Percentiles rank a stretch among this genome's conserved stretches.
Evolutionary conservation across 2,329 filamentous ascomycete genomes (phyloP).

Genomic region (Diaporthe vaccinii): DNA sequence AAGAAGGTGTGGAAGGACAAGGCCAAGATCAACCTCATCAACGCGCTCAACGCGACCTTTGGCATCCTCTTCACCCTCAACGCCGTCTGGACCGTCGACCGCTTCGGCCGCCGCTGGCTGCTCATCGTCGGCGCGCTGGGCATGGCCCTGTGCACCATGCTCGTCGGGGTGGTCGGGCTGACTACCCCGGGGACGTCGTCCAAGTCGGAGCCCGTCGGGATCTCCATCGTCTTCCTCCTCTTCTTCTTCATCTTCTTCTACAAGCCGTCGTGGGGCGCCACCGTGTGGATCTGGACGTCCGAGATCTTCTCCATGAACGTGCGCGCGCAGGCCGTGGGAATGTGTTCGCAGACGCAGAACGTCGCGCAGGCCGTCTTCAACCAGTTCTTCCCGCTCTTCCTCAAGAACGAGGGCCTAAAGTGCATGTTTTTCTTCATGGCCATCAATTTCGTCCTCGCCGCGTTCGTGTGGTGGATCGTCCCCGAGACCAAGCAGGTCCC

Average conservation of each 20-base stretch:
- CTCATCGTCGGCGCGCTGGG: conserved; percentile 77
- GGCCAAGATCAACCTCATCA: conserved; percentile 77
- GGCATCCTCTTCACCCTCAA: conserved; percentile 81
- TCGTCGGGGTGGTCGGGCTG: conserved; percentile 62
- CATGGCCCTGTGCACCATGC: conserved; percentile 79
- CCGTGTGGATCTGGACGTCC: conserved; percentile 77
- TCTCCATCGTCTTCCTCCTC: conserved; percentile 73
- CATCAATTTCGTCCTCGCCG: conserved; percentile 58
- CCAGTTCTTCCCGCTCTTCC: conserved; percentile 77
- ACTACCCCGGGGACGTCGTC: conserved; percentile 64
- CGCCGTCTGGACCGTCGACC: conserved; percentile 79
- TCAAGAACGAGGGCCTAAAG: conserved; percentile 62
- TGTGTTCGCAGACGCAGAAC: conserved; percentile 70
- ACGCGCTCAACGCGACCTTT: conserved; percentile 80
- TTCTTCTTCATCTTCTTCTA: conserved; percentile 75
- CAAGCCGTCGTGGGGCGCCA: conserved; percentile 76
- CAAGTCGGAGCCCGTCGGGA: conserved; percentile 71
- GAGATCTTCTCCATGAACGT: conserved; percentile 79
- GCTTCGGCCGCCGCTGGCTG: conserved; percentile 78
- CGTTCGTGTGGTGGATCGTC: conserved; percentile 61
- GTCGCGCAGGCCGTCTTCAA: conserved; percentile 73
- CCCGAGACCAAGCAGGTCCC: conserved; percentile 62
- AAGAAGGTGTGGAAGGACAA: conserved; percentile 74
- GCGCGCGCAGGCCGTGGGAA: conserved; percentile 77
- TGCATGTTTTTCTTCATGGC: conserved; percentile 58